A percentile compares a stretch with the other conserved stretches of the same genome.
Conservation (phyloP, 192 early-diverging fungal species). For the Hyaloraphidium curvatum region DNA sequence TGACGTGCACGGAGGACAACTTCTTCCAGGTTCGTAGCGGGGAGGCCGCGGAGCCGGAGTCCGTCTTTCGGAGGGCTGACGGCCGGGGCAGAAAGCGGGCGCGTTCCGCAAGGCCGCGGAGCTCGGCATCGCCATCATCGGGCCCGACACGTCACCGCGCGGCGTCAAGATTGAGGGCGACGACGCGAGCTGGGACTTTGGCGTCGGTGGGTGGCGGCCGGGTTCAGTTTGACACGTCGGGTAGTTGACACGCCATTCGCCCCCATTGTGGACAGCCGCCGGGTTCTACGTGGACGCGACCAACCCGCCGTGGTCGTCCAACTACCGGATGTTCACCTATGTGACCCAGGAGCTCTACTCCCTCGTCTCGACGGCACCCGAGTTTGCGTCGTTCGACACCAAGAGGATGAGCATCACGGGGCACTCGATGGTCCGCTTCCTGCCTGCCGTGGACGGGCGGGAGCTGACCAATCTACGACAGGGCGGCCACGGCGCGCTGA, state of each 20-base stretch:
- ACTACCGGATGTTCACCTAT: constrained; percentile 75
- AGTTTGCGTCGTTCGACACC: constrained; percentile 19
- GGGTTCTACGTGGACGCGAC: constrained; percentile 55
- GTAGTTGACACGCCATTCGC: too few species aligned
- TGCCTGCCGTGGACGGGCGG: not conserved
- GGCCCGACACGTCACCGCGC: constrained; percentile 76
- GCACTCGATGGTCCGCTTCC: constrained; percentile 34
- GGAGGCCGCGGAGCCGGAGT: too few species aligned
- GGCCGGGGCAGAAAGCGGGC: constrained; percentile 68
- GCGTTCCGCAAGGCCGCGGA: constrained; percentile 40
- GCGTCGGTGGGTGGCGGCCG: too few species aligned
- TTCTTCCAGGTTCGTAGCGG: too few species aligned
- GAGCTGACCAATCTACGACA: constrained; percentile 1
- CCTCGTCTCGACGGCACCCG: constrained; percentile 18
- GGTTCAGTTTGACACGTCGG: too few species aligned
- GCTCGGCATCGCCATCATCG: constrained; percentile 51
- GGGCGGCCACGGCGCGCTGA: constrained; percentile 80
- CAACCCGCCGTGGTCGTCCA: constrained; percentile 41
- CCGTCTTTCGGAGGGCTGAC: too few species aligned
- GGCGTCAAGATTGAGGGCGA: constrained; percentile 48
- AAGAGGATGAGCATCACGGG: constrained; percentile 42
- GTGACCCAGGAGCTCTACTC: constrained; percentile 49
- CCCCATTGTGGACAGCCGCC: too few species aligned
- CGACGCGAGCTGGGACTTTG: constrained; percentile 45
- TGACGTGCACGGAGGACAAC: constrained; percentile 68